A percentile compares a stretch with the other conserved stretches of the same genome.
phyloP scores from a whole-genome alignment of 331 rosid genomes.

The Quercus tomentella region DNA sequence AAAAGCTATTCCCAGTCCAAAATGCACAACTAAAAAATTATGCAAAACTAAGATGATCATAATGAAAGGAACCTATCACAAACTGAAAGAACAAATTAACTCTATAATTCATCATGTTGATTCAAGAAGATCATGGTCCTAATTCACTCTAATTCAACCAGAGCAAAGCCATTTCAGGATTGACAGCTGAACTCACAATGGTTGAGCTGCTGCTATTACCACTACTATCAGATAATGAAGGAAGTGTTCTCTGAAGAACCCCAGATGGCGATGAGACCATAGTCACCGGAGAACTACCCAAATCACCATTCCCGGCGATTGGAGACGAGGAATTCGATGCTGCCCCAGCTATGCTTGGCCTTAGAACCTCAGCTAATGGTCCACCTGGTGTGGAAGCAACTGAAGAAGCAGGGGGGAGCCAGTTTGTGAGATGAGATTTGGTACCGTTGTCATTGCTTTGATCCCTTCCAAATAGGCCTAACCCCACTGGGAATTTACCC shows the following conservation, averaged over 20 bases:
- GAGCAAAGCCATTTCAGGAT: conserved; percentile 44
- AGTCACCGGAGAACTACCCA: conserved; percentile 35
- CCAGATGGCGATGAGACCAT: conserved; percentile 62
- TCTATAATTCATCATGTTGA: background rate
- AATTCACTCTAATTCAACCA: conserved; percentile 39
- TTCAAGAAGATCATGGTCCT: background rate
- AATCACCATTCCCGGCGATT: conserved; percentile 30
- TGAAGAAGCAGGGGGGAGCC: conserved; percentile 53
- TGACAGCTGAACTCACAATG: conserved; percentile 44
- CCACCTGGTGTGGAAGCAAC: conserved; percentile 52
- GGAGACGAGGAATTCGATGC: conserved; percentile 45
- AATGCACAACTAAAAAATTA: background rate
- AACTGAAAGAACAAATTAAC: background rate
- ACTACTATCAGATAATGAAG: conserved; percentile 69
- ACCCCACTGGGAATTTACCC: conserved; percentile 35
- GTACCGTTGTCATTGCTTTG: conserved; percentile 17
- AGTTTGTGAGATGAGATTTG: conserved; percentile 29
- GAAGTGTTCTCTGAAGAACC: conserved; percentile 59
- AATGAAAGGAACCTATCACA: background rate
- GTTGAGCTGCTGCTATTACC: conserved; percentile 70
- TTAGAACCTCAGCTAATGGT: conserved; percentile 77
- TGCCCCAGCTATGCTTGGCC: conserved; percentile 43
- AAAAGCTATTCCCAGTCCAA: background rate
- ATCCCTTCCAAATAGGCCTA: conserved; percentile 30
- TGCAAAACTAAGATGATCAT: background rate